A percentile compares a stretch with the other conserved stretches of the same genome.
phyloP scores from a whole-genome alignment of 306 rosid species.

The Adenanthera pavonina region DNA sequence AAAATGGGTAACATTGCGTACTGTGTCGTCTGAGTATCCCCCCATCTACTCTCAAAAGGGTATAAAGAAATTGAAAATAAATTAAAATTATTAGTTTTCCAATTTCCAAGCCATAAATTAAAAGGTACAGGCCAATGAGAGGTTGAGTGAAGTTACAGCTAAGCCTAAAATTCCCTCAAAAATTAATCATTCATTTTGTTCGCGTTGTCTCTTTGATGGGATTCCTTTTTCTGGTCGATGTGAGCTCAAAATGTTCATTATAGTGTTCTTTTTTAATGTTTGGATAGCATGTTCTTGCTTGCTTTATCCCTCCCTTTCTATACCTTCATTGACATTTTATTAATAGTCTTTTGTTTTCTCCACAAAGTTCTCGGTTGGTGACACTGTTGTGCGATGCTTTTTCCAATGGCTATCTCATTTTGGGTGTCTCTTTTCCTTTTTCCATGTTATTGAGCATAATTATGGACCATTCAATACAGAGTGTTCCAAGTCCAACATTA shows the following conservation, averaged over 20 bases:
- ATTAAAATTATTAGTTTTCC: neutral
- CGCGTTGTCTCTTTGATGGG: slow-evolving; percentile 48
- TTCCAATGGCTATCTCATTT: neutral
- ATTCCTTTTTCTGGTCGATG: slow-evolving; percentile 9
- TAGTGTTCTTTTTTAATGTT: slow-evolving; percentile 3
- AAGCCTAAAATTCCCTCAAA: slow-evolving; percentile 10
- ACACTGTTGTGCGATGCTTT: neutral
- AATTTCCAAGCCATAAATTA: slow-evolving; percentile 1
- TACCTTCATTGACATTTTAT: neutral
- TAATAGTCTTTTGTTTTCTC: slow-evolving; percentile 14
- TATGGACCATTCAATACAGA: neutral
- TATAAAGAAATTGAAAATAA: neutral
- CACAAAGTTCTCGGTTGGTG: neutral
- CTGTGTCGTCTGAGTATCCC: neutral
- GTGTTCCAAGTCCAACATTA: slow-evolving; percentile 27
- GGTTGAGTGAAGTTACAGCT: slow-evolving; percentile 26
- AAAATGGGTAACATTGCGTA: neutral
- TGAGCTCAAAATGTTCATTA: slow-evolving; percentile 9
- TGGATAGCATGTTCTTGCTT: slow-evolving; percentile 19
- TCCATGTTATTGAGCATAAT: neutral
- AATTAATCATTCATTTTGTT: slow-evolving; percentile 42
- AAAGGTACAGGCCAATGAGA: neutral
- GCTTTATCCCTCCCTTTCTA: slow-evolving; percentile 5
- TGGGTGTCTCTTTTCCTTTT: neutral
- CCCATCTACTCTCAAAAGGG: neutral